Percentiles rank a stretch among this genome's conserved stretches.
phyloP scores from a whole-genome alignment of 2,329 filamentous ascomycete species.

The Trichoderma gracile region DNA sequence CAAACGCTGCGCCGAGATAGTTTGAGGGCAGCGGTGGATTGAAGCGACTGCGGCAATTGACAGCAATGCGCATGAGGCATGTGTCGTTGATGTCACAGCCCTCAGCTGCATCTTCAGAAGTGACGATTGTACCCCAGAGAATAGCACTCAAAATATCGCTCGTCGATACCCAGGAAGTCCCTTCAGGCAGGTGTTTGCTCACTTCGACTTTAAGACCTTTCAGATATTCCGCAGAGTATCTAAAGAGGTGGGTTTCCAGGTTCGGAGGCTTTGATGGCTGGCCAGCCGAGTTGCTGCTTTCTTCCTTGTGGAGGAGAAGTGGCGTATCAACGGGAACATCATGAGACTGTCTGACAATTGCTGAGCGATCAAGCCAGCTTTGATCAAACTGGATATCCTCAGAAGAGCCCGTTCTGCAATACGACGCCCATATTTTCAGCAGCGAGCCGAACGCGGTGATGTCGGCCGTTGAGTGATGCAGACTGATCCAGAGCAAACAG shows the following conservation, averaged over 20 bases:
- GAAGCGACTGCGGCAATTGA: conserved; percentile 16
- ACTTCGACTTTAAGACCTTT: conserved; percentile 4
- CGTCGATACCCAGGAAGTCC: conserved; percentile 12
- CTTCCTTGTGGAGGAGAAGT: conserved; percentile 9
- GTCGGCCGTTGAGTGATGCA: conserved; percentile 14
- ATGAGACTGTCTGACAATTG: background rate
- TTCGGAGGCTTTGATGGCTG: background rate
- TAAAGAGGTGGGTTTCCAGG: background rate
- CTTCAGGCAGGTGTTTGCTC: background rate
- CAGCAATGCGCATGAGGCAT: background rate
- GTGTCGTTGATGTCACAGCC: background rate
- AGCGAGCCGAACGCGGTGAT: conserved; percentile 10
- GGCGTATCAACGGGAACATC: background rate
- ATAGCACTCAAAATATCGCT: conserved; percentile 15
- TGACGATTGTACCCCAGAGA: background rate
- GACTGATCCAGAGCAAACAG: conserved; percentile 3
- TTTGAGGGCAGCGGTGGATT: background rate
- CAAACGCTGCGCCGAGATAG: conserved; percentile 17
- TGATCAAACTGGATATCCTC: background rate
- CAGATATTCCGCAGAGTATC: conserved; percentile 5
- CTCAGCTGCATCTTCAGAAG: background rate
- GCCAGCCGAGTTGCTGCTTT: background rate
- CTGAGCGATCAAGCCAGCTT: conserved; percentile 3
- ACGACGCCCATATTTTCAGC: conserved; percentile 19
- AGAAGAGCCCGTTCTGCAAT: conserved; percentile 16